phyloP scores from a whole-genome alignment of 208 protist genomes.

The Trypanosoma platydactyli region DNA sequence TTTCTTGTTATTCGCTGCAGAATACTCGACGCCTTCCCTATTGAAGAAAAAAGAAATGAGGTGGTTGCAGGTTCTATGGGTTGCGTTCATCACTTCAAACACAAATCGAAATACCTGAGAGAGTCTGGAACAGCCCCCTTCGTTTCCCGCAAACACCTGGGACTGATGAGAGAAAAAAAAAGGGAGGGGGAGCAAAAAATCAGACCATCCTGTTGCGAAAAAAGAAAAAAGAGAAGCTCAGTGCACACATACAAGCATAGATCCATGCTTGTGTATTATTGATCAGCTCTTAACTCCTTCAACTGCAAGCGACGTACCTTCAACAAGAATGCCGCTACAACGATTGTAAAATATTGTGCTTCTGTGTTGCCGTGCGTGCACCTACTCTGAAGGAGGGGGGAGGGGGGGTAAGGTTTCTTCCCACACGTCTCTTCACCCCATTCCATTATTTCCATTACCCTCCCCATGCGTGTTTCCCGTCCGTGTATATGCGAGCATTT shows the following conservation, averaged over 20 bases:
- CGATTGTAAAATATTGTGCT: neutral
- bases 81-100: too few relatives aligned
- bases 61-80: neutral
- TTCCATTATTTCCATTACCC: neutral
- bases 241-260: neutral
- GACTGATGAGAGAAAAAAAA: constrained; percentile 9
- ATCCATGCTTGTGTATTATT: neutral
- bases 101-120: too few relatives aligned
- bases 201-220: neutral
- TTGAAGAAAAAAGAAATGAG: neutral
- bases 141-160: neutral
- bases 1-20: neutral
- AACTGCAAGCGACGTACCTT: neutral
- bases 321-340: neutral
- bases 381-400: too few relatives aligned
- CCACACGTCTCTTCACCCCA: neutral
- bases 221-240: constrained; percentile 2
- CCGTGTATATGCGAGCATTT: neutral
- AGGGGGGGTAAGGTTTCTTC: too few relatives aligned
- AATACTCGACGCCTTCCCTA: neutral
- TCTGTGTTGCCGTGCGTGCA: too few relatives aligned
- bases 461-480: neutral
- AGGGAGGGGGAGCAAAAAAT: neutral
- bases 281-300: neutral
- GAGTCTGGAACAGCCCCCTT: neutral